These are phyloP conservation scores for Fusarium solani-melongenae DNA, from an alignment of 2,329 filamentous ascomycete genomes.

Conservation along the genomic window DNA sequence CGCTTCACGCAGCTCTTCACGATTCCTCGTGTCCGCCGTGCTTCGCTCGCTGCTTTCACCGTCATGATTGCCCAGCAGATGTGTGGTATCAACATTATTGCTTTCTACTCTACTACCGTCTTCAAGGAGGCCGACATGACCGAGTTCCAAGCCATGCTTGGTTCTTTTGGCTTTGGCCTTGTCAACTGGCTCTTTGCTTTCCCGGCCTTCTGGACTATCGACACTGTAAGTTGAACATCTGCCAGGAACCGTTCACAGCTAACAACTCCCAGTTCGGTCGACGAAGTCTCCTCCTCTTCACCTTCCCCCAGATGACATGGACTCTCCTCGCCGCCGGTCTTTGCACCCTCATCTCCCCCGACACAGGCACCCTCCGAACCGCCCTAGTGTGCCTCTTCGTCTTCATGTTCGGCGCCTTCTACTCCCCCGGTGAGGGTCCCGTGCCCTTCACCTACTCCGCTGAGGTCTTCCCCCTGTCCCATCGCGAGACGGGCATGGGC, in stretches of 20 bases:
- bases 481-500: conserved; percentile 72
- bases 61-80: conserved; percentile 85
- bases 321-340: conserved; percentile 60
- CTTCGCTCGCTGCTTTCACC: conserved; percentile 79
- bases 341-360: conserved; percentile 49
- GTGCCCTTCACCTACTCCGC: conserved; percentile 72
- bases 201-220: conserved; percentile 74
- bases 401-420: conserved; percentile 73
- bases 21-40: conserved; percentile 74
- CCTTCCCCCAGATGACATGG: conserved; percentile 74
- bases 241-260: neutral
- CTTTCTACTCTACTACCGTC: conserved; percentile 77
- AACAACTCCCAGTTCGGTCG: conserved; percentile 61
- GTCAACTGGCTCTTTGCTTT: conserved; percentile 75
- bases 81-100: conserved; percentile 77
- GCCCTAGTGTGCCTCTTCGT: conserved; percentile 68
- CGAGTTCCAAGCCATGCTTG: conserved; percentile 63
- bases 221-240: conserved; percentile 54
- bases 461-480: conserved; percentile 72
- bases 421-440: conserved; percentile 72
- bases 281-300: conserved; percentile 70
- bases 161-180: conserved; percentile 61
- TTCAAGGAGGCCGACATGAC: conserved; percentile 67
- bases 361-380: conserved; percentile 56
- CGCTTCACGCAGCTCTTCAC: conserved; percentile 73